Percentiles rank a stretch among this genome's conserved stretches.
phyloP scores from a whole-genome alignment of 805 yeast species.

The Metschnikowia vanudenii region DNA sequence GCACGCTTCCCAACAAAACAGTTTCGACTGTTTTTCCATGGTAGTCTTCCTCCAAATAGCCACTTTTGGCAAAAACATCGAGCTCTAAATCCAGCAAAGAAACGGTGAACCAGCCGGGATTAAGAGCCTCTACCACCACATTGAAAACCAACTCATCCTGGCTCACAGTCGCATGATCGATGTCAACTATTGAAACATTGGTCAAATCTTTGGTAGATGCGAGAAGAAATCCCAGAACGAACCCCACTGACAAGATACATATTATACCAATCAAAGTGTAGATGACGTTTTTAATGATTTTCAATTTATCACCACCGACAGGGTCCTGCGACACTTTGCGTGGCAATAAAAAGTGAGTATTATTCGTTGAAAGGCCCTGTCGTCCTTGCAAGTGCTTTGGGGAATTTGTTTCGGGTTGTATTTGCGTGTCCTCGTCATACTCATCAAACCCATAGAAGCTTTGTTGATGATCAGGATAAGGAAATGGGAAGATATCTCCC shows the following conservation, averaged over 20 bases:
- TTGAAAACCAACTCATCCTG: slow-evolving; percentile 84
- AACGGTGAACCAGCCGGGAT: slow-evolving; percentile 81
- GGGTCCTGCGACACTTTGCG: slow-evolving; percentile 26
- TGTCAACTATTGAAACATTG: slow-evolving; percentile 56
- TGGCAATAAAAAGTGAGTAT: slow-evolving; percentile 29
- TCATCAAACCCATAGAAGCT: slow-evolving; percentile 41
- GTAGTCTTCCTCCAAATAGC: slow-evolving; percentile 32
- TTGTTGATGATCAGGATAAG: slow-evolving; percentile 30
- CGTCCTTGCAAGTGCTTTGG: slow-evolving; percentile 14
- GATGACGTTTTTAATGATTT: slow-evolving; percentile 32
- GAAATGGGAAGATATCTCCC: slow-evolving; percentile 34
- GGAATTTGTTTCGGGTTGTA: slow-evolving; percentile 9
- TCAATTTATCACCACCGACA: slow-evolving; percentile 14
- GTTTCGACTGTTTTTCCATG: slow-evolving; percentile 48
- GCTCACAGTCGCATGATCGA: slow-evolving; percentile 72
- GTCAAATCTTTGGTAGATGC: slow-evolving; percentile 86
- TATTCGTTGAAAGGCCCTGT: slow-evolving; percentile 23
- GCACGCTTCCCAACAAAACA: slow-evolving; percentile 69
- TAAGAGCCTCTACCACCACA: slow-evolving; percentile 72
- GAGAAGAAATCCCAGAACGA: slow-evolving; percentile 75
- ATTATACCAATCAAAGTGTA: slow-evolving; percentile 47
- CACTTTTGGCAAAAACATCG: slow-evolving; percentile 80
- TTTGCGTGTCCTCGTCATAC: slow-evolving; percentile 33
- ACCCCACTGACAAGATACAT: slow-evolving; percentile 65
- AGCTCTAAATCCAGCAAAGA: slow-evolving; percentile 63